Conservation (phyloP, 768 basidiomycete genomes). For the Trametes maxima region DNA sequence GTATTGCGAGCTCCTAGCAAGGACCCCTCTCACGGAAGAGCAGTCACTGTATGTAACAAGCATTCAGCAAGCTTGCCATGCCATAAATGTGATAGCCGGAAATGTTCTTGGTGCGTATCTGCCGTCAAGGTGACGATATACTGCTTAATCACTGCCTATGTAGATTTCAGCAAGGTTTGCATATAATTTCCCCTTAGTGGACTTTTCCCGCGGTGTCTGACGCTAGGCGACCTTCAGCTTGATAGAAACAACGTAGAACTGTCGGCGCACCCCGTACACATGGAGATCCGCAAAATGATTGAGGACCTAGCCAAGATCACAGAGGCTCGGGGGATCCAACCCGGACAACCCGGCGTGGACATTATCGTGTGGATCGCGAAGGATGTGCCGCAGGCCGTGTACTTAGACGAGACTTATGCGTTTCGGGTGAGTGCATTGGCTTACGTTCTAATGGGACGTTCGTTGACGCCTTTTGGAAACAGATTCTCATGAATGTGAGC, state of each 20-base stretch:
- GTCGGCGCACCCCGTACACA: constrained; percentile 31
- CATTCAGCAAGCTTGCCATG: constrained; percentile 35
- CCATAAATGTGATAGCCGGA: constrained; percentile 35
- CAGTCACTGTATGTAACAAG: constrained; percentile 31
- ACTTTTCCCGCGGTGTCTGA: neutral
- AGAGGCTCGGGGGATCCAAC: constrained; percentile 26
- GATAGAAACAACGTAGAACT: constrained; percentile 33
- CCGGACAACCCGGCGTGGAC: constrained; percentile 27
- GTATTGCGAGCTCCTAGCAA: constrained; percentile 32
- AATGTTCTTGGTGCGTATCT: constrained; percentile 31
- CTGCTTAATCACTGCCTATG: neutral
- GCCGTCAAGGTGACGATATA: neutral
- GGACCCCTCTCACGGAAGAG: constrained; percentile 30
- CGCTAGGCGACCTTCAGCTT: constrained; percentile 17
- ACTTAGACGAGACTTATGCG: constrained; percentile 33
- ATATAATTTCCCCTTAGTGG: neutral
- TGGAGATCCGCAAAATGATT: constrained; percentile 32
- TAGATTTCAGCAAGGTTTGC: constrained; percentile 36
- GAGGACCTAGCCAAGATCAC: constrained; percentile 32
- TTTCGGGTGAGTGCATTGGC: constrained; percentile 26
- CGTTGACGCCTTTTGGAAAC: neutral
- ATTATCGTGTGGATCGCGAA: constrained; percentile 28
- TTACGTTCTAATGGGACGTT: neutral
- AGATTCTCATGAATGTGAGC: constrained; percentile 35
- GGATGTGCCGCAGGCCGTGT: constrained; percentile 28